Evolutionary conservation across 768 basidiomycete genomes (phyloP).

Genomic region (Russula brevipes): DNA sequence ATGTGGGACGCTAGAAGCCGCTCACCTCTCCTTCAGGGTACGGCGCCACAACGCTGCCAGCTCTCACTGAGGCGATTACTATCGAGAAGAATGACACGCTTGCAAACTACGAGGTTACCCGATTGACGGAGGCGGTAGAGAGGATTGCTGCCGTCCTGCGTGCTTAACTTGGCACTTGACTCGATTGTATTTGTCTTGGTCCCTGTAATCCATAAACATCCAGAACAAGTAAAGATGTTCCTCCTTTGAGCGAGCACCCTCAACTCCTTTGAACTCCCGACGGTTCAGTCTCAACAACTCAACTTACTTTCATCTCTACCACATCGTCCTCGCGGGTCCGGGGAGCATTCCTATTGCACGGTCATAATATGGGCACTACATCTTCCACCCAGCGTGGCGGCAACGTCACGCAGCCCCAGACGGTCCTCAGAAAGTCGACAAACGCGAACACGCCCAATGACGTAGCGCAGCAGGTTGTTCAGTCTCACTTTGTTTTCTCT

Average conservation of each 20-base stretch:
- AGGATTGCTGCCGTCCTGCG: conserved; percentile 33
- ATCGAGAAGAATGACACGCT: conserved; percentile 60
- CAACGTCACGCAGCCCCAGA: conserved; percentile 10
- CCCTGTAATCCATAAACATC: neutral
- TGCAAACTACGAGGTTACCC: conserved; percentile 54
- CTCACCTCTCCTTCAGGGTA: conserved; percentile 45
- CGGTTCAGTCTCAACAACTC: neutral
- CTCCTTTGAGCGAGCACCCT: neutral
- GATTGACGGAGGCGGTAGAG: conserved; percentile 51
- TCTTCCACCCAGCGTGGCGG: conserved; percentile 19
- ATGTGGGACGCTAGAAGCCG: neutral
- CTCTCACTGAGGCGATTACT: conserved; percentile 68
- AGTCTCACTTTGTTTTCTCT: neutral
- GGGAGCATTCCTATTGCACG: conserved; percentile 10
- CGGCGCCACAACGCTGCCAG: conserved; percentile 81
- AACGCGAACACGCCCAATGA: conserved; percentile 13
- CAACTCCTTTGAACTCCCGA: neutral
- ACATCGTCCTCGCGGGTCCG: conserved; percentile 21
- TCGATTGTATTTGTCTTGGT: neutral
- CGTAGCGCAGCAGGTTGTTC: conserved; percentile 19
- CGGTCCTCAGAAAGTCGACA: conserved; percentile 1
- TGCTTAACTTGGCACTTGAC: conserved; percentile 14
- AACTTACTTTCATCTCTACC: conserved; percentile 13
- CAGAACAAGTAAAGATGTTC: neutral
- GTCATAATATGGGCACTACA: conserved; percentile 16